Percentiles rank a stretch among this genome's conserved stretches.
Conservation (phyloP, 2,329 filamentous ascomycete genomes). For the Talaromyces sp. region DNA sequence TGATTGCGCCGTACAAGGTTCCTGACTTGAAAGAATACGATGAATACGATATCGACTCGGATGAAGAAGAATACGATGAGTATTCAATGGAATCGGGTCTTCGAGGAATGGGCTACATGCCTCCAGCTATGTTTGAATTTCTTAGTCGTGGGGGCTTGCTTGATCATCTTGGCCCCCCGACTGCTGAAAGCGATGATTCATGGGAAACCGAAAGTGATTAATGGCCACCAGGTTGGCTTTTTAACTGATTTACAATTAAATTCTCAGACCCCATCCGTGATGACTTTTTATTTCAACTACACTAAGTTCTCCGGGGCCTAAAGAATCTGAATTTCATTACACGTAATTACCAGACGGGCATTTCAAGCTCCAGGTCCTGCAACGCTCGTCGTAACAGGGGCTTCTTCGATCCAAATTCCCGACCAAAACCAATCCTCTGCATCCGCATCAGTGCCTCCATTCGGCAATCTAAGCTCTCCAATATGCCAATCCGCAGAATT, state of each 20-base stretch:
- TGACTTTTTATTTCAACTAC: no score
- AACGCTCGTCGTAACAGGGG: conserved; percentile 37
- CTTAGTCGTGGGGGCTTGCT: not conserved
- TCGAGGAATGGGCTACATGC: not conserved
- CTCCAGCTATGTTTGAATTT: not conserved
- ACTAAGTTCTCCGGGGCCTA: no score
- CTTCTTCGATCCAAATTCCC: conserved; percentile 64
- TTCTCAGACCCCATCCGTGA: no score
- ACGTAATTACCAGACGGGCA: no score
- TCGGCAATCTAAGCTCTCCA: conserved; percentile 60
- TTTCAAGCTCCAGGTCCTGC: conserved; percentile 20
- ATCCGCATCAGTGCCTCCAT: conserved; percentile 45
- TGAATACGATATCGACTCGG: not conserved
- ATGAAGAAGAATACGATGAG: not conserved
- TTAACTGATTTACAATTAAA: no score
- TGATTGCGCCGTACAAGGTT: not conserved
- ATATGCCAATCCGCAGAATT: conserved; percentile 70
- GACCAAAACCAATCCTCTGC: conserved; percentile 66
- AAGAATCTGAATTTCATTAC: no score
- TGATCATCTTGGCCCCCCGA: not conserved
- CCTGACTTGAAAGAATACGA: not conserved
- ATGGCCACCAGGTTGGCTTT: not conserved
- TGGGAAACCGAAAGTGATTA: not conserved
- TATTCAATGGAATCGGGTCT: not conserved
- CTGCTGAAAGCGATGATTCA: not conserved